Evolutionary conservation across 2,329 filamentous ascomycete species (phyloP), one percentile per base, ranked within the genome.

Genomic region (Xylariaceae sp.): DNA sequence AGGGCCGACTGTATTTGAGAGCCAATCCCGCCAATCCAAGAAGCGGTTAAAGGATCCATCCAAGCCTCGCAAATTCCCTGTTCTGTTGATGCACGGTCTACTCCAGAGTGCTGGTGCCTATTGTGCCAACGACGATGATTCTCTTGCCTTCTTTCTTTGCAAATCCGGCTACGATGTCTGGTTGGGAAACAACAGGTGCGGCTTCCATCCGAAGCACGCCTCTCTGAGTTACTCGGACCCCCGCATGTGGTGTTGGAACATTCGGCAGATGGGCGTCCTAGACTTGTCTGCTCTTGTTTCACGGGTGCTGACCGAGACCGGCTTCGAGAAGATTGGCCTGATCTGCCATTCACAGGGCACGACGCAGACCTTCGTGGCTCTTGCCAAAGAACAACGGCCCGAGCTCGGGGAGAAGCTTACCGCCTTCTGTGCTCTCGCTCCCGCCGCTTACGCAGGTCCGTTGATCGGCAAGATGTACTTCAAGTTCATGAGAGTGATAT

Each of bases 161-260:
- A 95, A 95, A 63, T 81, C 84, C 0, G 89, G 89, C 1, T 96
- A 88, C 61, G 90, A 97, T 59, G 87, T 97, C 27, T 97, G 89
- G 89, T 71, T 96, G 12, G 90, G 90, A 4, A 94, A 95, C 64
- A 96, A 95, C 57, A 76, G 90, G 14, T 94, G 88, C 56, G 89
- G 89, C 1, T 88, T 92, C 62, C 68, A 75, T 0, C 89, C 90
- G 0, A 76, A 80, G 48, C 90, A 97, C 57, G 75, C 72, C 2
- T 64, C 81, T 15, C 73, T 96, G 27, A 64, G 76, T 2, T 80
- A 84, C 49, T 67, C 68, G 3, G 90, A 97, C 56, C 89, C 90
- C 2, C 77, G 88, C 19, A 94, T 96, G 86, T 96, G 90, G 90
- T 80, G 82, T 28, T 97, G 90, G 90, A 94, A 94, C 50, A 94